Base-by-base conservation (phyloP, 768 basidiomycete species). In the Chiua virens region DNA sequence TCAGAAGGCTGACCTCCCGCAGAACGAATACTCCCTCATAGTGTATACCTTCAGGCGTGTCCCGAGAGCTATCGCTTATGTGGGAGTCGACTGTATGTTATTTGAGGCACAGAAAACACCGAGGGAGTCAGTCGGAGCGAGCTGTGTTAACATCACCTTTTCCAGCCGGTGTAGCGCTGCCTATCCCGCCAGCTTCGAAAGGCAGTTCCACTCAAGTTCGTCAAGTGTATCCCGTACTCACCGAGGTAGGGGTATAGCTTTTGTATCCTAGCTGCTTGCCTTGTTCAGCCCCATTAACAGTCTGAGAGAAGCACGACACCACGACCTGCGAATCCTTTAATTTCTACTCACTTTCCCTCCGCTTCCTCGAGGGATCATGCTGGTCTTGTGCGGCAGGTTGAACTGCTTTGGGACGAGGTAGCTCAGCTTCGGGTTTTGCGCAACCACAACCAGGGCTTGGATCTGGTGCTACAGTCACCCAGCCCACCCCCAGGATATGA, bases 341-440 rank as follows among this genome's bases (percentile, higher is more conserved):
- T 27, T 9, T 9, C 42, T 4, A 4, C 36, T 6, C 3, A 36
- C 1, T 4, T 25, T 3, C 14, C 48, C 1, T 42, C 43, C 0
- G 41, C 11, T 11, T 14, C 38, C 14, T 15, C 2, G 2, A 21
- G 40, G 0, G 4, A 21, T n/a, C n/a, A 20, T 3, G 10, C 25
- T 8, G 15, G 32, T n/a, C 30, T 59, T 2, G 2, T 30, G 1
- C 50, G 30, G 25, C 46, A 56, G n/a, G 48, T 60, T 4, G 58
- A 42, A 2, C 4, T 23, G 8, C 39, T 60, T 1, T 40, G 45
- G 28, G 48, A 27, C 7, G 58, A 55, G 20, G 50, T 60, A 1
- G 50, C 57, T 14, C 53, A 42, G 21, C 45, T 60, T 8, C 51
- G 52, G 6, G 6, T 20, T 5, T 4, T 37, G 13, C 44, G 14